phyloP scores from a whole-genome alignment of 202 grass and related monocot genomes.

The Eragrostis tef region DNA sequence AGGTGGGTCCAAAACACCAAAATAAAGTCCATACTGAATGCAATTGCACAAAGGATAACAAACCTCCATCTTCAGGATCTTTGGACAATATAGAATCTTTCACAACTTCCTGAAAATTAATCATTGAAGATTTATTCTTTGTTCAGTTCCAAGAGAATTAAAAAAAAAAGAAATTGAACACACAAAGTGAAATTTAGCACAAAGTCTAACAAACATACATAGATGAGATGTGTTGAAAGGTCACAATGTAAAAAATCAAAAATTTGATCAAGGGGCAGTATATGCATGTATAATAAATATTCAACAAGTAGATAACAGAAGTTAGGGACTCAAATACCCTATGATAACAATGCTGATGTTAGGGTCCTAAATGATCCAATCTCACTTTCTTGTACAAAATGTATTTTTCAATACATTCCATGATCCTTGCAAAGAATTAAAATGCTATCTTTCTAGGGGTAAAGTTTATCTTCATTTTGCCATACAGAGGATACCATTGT shows the following conservation, averaged over 20 bases:
- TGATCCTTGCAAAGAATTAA: no score
- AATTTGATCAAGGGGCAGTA: not conserved
- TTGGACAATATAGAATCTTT: constrained; percentile 32
- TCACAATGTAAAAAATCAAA: not conserved
- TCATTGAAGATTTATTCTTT: constrained; percentile 23
- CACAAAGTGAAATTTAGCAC: not conserved
- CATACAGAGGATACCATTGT: not conserved
- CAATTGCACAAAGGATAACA: constrained; percentile 23
- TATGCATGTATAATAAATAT: not conserved
- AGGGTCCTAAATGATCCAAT: not conserved
- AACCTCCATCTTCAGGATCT: constrained; percentile 52
- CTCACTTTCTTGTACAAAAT: not conserved
- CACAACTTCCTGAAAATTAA: constrained; percentile 37
- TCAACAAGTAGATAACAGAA: no score
- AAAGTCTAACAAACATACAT: not conserved
- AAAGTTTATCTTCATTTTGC: not conserved
- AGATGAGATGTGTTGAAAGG: not conserved
- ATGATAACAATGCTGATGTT: no score
- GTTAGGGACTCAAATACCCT: no score
- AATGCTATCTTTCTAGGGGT: not conserved
- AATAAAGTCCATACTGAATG: constrained; percentile 14
- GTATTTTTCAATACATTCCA: no score
- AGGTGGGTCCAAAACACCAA: not conserved
- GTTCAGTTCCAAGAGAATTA: not conserved
- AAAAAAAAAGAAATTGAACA: not conserved